Base-by-base conservation (phyloP, 306 rosid genomes). In the Vachellia collinsii region DNA sequence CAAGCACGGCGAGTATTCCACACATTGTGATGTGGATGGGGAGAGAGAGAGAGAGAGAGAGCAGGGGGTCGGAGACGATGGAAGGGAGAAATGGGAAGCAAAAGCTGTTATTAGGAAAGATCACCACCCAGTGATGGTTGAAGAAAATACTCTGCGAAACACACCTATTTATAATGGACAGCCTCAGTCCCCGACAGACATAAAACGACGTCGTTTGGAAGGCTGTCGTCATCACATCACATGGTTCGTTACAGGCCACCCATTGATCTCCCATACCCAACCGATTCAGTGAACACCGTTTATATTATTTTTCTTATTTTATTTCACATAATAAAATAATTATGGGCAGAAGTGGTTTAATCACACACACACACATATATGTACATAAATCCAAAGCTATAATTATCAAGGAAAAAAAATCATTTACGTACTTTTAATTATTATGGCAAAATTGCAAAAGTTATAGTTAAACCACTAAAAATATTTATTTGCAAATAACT, bases 1-100 rank as follows among this genome's bases (percentile, higher is more conserved):
- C 97, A 71, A 96, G 97, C 38, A 96, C 93, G 23, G 98, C 98
- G 51, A 96, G 96, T 23, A 96, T 96, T 75, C 99, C 99, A 88
- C 99, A 96, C 99, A 93, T 96, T 80, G 14, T 84, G 47, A 58
- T 38, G 25, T 14, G 4, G 62, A 9, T 10, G 14, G 11, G 1
- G 54, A 14, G 13, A 19, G 13, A 47, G 17, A 43, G 9, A 13
- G 11, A 11, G 13, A 19, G 42, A 8, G 62, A n/a, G 13, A n/a
- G 13, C 11, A 0, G 6, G 16, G 0, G 20, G 69, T 20, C 8
- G 20, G 22, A 36, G 20, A 36, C 14, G 69, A 59, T 9, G 3
- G 66, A 22, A 25, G 2, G 17, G 11, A 11, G 39, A 25, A 16
- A 59, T 3, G 3, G 65, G 65, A 22, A 3, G 13, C 1, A 59